Percentiles rank a stretch among this genome's conserved stretches.
Conservation (phyloP, 2,329 filamentous ascomycete species). For the Daldinia sp. region DNA sequence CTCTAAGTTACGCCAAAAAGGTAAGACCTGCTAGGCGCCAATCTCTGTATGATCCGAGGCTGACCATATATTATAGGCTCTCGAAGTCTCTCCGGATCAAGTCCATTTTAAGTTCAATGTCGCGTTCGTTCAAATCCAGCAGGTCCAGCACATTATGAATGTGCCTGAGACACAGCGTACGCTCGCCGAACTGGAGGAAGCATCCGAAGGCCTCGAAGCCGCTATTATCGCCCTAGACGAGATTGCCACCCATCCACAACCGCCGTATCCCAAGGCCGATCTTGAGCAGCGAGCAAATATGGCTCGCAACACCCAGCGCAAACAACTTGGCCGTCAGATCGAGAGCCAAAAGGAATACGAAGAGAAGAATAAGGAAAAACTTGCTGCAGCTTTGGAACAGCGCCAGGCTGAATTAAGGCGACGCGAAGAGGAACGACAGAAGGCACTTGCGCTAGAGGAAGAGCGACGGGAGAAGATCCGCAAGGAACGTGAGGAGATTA, state of each 20-base stretch:
- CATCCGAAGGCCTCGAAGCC: constrained; percentile 80
- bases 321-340: constrained; percentile 86
- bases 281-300: constrained; percentile 97
- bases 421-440: constrained; percentile 78
- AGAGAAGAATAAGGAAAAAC: constrained; percentile 87
- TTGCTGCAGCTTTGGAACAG: constrained; percentile 79
- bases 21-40: constrained; percentile 51
- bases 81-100: constrained; percentile 81
- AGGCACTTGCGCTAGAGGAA: constrained; percentile 71
- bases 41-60: neutral
- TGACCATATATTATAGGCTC: constrained; percentile 64
- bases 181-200: constrained; percentile 80
- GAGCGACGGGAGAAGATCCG: constrained; percentile 82
- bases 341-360: constrained; percentile 91
- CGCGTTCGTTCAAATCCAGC: constrained; percentile 94
- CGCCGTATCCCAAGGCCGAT: constrained; percentile 89
- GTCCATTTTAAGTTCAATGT: constrained; percentile 97
- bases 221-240: constrained; percentile 78
- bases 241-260: constrained; percentile 68
- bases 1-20: constrained; percentile 69
- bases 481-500: constrained; percentile 85
- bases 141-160: constrained; percentile 80
- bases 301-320: constrained; percentile 93
- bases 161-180: constrained; percentile 80
- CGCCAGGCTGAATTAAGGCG: constrained; percentile 81